A percentile compares a stretch with the other conserved stretches of the same genome.
Conservation (phyloP, 371 early-diverging fungal species). For the Hamiltosporidium magnivora region DNA sequence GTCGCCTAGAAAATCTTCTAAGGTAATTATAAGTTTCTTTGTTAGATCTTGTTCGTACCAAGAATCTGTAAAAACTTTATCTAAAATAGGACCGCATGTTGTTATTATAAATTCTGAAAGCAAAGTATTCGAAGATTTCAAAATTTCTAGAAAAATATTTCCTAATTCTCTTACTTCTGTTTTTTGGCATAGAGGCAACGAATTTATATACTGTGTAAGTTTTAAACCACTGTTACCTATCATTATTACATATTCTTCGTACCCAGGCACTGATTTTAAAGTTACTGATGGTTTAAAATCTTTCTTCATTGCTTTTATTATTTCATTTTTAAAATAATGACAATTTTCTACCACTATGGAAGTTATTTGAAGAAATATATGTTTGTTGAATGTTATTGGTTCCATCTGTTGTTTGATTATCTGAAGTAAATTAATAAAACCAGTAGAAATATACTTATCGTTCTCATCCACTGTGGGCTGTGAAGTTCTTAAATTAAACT, state of each 20-base stretch:
- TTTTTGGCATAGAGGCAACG: conserved; percentile 42
- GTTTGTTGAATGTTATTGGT: conserved; percentile 50
- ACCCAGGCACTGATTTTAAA: conserved; percentile 48
- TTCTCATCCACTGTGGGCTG: conserved; percentile 49
- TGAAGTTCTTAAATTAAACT: conserved; percentile 43
- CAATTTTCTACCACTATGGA: conserved; percentile 29
- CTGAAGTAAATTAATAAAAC: conserved; percentile 55
- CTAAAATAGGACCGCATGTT: conserved; percentile 40
- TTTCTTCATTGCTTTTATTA: conserved; percentile 35
- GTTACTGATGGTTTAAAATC: conserved; percentile 38
- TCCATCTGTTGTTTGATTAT: conserved; percentile 56
- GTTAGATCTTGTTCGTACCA: conserved; percentile 40
- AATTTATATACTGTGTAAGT: conserved; percentile 53
- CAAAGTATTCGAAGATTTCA: conserved; percentile 34
- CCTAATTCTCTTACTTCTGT: conserved; percentile 40
- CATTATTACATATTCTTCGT: conserved; percentile 57
- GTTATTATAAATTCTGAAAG: conserved; percentile 43
- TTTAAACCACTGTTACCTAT: conserved; percentile 56
- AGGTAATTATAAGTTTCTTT: conserved; percentile 37
- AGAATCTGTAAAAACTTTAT: conserved; percentile 40
- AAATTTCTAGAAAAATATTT: conserved; percentile 49
- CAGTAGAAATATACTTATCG: conserved; percentile 51
- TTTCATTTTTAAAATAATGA: conserved; percentile 34
- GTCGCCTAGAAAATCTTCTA: conserved; percentile 54
- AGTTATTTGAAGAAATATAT: conserved; percentile 44